Evolutionary conservation across 208 protist genomes (phyloP).

Genomic region (Porcisia deanei): DNA sequence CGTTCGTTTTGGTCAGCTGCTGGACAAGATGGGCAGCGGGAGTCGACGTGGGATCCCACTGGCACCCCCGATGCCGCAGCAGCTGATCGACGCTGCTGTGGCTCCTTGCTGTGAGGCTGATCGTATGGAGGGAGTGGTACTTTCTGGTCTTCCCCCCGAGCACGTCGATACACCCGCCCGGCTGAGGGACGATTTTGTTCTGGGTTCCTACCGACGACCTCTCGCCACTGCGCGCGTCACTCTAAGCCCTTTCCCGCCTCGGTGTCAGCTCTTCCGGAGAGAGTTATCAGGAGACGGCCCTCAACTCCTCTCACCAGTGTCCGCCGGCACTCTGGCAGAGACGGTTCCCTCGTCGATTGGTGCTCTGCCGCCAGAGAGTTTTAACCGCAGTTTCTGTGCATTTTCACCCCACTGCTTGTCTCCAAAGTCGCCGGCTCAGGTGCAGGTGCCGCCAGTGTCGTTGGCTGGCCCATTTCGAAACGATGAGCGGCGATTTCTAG

Average conservation of each 20-base stretch:
- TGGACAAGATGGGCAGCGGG: background rate
- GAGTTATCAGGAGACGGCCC: background rate
- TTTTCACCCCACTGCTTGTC: conserved; percentile 2
- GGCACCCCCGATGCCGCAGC: background rate
- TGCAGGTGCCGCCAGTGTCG: conserved; percentile 8
- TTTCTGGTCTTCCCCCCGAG: background rate
- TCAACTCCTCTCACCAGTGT: background rate
- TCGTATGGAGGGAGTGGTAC: background rate
- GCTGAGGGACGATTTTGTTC: conserved; percentile 5
- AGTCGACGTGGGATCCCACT: conserved; percentile 1
- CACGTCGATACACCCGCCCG: background rate
- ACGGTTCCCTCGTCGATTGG: background rate
- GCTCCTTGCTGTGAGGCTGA: background rate
- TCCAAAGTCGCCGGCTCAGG: background rate
- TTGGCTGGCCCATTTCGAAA: conserved; percentile 23
- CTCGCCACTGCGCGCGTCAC: conserved; percentile 12
- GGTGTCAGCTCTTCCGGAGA: conserved; percentile 14
- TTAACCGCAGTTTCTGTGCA: background rate
- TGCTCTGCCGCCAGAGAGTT: background rate
- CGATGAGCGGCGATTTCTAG: conserved; percentile 38
- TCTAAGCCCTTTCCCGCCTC: conserved; percentile 8
- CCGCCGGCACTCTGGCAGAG: background rate
- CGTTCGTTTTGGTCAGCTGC: conserved; percentile 22
- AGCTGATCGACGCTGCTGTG: background rate
- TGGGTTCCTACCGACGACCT: background rate